Percentiles rank a stretch among this genome's conserved stretches.
Conservation (phyloP, 2,329 filamentous ascomycete genomes). For the Epicoccum nigrum region DNA sequence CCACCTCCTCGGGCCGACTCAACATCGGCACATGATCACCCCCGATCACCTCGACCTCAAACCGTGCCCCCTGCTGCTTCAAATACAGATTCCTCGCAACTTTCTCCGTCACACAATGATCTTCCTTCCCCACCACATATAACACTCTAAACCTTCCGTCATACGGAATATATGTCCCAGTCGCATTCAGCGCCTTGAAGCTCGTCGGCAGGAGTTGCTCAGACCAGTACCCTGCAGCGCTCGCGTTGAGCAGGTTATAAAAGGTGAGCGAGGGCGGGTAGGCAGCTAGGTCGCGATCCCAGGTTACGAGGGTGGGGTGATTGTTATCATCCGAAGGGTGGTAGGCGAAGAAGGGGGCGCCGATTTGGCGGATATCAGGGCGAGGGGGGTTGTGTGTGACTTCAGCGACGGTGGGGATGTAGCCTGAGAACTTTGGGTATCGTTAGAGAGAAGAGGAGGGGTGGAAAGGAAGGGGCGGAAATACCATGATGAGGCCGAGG, state of each 20-base stretch:
- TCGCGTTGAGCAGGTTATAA: slow-evolving; percentile 29
- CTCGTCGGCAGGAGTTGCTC: slow-evolving; percentile 23
- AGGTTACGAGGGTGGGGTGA: slow-evolving; percentile 13
- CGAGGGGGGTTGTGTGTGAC: slow-evolving; percentile 18
- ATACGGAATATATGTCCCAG: slow-evolving; percentile 32
- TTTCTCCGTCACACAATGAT: slow-evolving; percentile 25
- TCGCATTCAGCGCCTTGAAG: slow-evolving; percentile 30
- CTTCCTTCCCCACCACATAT: slow-evolving; percentile 29
- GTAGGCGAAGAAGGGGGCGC: slow-evolving; percentile 31
- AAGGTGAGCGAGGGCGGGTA: slow-evolving; percentile 26
- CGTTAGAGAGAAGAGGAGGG: no score
- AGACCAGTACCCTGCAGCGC: slow-evolving; percentile 14
- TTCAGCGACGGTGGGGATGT: slow-evolving; percentile 30
- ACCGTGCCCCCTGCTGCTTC: slow-evolving; percentile 25
- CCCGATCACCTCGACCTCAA: slow-evolving; percentile 22
- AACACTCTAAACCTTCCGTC: slow-evolving; percentile 29
- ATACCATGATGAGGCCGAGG: slow-evolving; percentile 25
- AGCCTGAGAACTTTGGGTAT: slow-evolving; percentile 24
- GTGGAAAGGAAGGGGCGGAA: neutral
- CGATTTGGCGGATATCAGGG: slow-evolving; percentile 22
- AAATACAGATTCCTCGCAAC: slow-evolving; percentile 22
- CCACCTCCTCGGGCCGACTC: slow-evolving; percentile 28
- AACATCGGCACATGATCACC: slow-evolving; percentile 35
- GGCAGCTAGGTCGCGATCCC: slow-evolving; percentile 18
- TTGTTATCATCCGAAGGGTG: neutral